These are phyloP conservation scores for Luvunga scandens DNA, from an alignment of 345 rosid genomes.

Conservation along the genomic window DNA sequence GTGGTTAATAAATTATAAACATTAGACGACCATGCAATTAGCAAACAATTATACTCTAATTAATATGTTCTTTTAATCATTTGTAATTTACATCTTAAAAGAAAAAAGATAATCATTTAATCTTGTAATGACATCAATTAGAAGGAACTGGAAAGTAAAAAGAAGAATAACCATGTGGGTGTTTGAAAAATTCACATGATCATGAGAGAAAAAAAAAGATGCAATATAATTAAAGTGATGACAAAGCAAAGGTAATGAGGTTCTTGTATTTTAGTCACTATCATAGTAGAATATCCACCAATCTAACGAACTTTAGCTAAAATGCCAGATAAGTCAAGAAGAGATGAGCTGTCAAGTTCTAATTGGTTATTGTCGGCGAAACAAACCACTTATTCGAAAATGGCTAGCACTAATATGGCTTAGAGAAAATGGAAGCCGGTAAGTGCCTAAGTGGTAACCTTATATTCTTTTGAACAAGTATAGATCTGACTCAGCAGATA, in stretches of 20 bases:
- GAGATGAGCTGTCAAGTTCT: slow-evolving; percentile 39
- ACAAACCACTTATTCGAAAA: slow-evolving; percentile 22
- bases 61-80: neutral
- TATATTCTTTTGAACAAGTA: slow-evolving; percentile 30
- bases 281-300: slow-evolving; percentile 28
- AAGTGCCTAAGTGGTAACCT: neutral
- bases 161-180: slow-evolving; percentile 27
- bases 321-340: slow-evolving; percentile 21
- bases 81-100: neutral
- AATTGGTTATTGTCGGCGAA: slow-evolving; percentile 24
- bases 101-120: neutral
- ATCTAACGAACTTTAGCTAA: slow-evolving; percentile 12
- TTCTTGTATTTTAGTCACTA: slow-evolving; percentile 18
- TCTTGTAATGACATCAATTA: neutral
- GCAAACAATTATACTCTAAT: neutral
- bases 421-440: slow-evolving; percentile 24
- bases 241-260: slow-evolving; percentile 19
- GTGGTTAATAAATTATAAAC: neutral
- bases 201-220: neutral
- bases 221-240: neutral
- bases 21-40: neutral
- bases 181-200: slow-evolving; percentile 38
- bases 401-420: slow-evolving; percentile 50
- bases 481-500: slow-evolving; percentile 50
- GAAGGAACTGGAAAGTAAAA: slow-evolving; percentile 11